These are phyloP conservation scores for Trichoderma erinaceum DNA, from an alignment of 495 filamentous ascomycete genomes.

Conservation along the genomic window DNA sequence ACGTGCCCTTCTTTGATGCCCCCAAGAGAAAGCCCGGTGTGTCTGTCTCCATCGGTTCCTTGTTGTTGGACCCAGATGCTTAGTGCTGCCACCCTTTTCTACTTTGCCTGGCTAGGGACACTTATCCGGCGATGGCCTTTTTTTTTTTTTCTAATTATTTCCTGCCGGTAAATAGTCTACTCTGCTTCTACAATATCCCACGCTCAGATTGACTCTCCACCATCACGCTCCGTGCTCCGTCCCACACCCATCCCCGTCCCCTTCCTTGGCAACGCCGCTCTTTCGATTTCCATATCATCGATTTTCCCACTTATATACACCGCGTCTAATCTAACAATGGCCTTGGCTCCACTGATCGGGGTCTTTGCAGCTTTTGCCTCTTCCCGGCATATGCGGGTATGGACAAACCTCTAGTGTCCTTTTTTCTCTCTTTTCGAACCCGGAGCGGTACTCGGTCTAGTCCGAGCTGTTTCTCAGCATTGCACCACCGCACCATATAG, in stretches of 20 bases:
- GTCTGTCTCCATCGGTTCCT: slow-evolving; percentile 2
- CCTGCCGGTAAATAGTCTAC: not conserved
- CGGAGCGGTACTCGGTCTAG: not conserved
- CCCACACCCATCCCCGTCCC: not conserved
- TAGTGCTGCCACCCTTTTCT: slow-evolving; percentile 9
- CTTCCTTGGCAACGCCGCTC: not conserved
- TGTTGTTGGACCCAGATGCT: slow-evolving; percentile 5
- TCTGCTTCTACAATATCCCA: not conserved
- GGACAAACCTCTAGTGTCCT: not conserved
- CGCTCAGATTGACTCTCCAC: not conserved
- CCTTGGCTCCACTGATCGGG: slow-evolving; percentile 4
- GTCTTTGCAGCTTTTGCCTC: slow-evolving; percentile 4
- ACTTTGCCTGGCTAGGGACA: not conserved
- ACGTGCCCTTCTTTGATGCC: not conserved
- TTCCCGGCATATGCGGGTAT: slow-evolving; percentile 1
- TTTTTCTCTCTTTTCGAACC: not conserved
- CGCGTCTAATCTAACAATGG: slow-evolving; percentile 5
- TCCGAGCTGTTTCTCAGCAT: not conserved
- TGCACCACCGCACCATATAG: slow-evolving; percentile 6
- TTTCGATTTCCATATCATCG: not conserved
- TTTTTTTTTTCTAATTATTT: not conserved
- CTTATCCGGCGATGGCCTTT: not conserved
- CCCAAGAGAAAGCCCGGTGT: not conserved
- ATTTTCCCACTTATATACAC: slow-evolving; percentile 2
- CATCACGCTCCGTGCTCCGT: not conserved